A percentile compares a stretch with the other conserved stretches of the same genome.
These are phyloP conservation scores for Penicillium nucicola DNA, from an alignment of 495 filamentous ascomycete species.

Conservation along the genomic window DNA sequence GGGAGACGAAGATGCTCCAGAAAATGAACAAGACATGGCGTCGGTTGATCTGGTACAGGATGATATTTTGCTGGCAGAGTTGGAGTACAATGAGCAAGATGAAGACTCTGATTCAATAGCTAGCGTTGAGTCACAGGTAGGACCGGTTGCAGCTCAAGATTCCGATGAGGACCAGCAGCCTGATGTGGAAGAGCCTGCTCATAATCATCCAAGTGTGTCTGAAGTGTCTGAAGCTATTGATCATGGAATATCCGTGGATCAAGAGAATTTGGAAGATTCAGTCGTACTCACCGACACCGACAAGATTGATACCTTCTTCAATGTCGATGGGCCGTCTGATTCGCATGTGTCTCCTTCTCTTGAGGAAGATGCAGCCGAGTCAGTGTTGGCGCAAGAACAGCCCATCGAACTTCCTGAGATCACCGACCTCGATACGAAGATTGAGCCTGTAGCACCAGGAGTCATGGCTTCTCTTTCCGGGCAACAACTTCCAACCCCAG, in stretches of 20 bases:
- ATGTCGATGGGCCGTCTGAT: background rate
- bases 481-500: constrained; percentile 20
- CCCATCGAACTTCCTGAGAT: background rate
- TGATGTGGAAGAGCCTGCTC: too few species aligned
- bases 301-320: background rate
- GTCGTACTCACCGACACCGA: background rate
- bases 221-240: background rate
- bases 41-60: background rate
- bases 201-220: background rate
- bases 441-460: too few species aligned
- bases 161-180: background rate
- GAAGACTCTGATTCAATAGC: background rate
- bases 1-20: background rate
- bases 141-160: background rate
- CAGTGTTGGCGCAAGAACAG: background rate
- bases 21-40: background rate
- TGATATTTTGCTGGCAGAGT: background rate
- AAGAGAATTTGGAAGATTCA: background rate
- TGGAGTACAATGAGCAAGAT: background rate
- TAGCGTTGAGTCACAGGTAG: background rate
- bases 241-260: background rate
- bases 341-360: background rate
- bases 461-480: background rate
- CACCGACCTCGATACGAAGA: too few species aligned
- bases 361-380: background rate